A percentile compares a stretch with the other conserved stretches of the same genome.
Evolutionary conservation across 2,329 filamentous ascomycete species (phyloP).

Genomic region (Aureobasidium musti): DNA sequence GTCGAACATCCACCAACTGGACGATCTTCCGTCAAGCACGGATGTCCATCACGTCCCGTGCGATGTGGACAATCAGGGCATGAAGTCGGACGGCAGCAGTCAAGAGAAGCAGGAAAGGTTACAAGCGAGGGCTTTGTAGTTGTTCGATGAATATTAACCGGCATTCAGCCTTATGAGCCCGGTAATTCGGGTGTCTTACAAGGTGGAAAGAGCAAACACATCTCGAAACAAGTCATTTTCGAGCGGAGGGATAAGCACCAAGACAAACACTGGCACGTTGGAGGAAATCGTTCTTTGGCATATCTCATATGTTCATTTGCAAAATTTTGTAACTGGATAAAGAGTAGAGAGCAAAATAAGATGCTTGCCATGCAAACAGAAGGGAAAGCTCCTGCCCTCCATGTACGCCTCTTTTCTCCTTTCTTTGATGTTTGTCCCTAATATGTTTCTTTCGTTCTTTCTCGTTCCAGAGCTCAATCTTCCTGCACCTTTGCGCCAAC

Average conservation of each 20-base stretch:
- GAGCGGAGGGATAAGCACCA: not conserved
- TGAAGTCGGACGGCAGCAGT: not conserved
- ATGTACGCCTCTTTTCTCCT: not conserved
- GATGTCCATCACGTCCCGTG: not conserved
- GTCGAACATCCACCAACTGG: constrained; percentile 19
- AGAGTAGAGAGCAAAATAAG: not conserved
- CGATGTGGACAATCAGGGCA: not conserved
- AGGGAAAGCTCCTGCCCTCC: not conserved
- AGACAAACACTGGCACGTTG: not conserved
- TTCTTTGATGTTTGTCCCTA: not conserved
- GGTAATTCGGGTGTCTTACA: not conserved
- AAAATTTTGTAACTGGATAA: not conserved
- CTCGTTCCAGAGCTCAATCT: not conserved
- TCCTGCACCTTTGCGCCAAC: not conserved
- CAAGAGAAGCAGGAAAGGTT: not conserved
- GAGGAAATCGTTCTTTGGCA: not conserved
- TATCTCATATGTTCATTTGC: constrained; percentile 14
- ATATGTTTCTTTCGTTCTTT: not conserved
- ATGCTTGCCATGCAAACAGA: not conserved
- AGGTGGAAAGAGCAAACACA: not conserved
- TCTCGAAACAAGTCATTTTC: not conserved
- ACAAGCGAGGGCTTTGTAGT: constrained; percentile 15
- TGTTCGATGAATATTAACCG: not conserved
- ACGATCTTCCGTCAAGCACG: constrained; percentile 26
- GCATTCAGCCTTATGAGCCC: constrained; percentile 16